Conservation (phyloP, 2,329 filamentous ascomycete species). For the Plectosphaerella sp. region DNA sequence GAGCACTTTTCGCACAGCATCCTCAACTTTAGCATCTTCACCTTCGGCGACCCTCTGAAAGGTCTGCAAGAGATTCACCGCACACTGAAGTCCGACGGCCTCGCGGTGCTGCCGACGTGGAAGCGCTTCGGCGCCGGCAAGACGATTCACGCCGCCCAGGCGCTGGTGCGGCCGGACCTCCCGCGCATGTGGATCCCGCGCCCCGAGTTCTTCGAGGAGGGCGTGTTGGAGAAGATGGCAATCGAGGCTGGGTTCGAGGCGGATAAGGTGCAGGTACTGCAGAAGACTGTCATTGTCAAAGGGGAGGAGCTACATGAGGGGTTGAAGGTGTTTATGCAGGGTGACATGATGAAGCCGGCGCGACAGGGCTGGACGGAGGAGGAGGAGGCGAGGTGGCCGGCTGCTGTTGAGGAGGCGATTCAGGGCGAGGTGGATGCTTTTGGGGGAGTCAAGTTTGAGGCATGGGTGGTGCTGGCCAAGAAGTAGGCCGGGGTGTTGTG, state of each 20-base stretch:
- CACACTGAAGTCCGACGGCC: conserved; percentile 29
- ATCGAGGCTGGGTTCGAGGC: conserved; percentile 17
- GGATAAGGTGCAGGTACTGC: conserved; percentile 6
- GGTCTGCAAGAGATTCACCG: conserved; percentile 30
- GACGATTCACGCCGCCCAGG: conserved; percentile 21
- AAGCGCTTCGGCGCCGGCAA: conserved; percentile 16
- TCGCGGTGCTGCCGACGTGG: conserved; percentile 28
- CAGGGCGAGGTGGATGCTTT: conserved; percentile 11
- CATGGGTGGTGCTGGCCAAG: conserved; percentile 17
- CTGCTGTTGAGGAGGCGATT: conserved; percentile 13
- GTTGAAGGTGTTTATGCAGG: conserved; percentile 16
- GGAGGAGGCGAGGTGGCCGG: conserved; percentile 17
- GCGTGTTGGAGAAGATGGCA: conserved; percentile 13
- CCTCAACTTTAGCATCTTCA: conserved; percentile 33
- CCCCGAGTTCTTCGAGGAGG: conserved; percentile 18
- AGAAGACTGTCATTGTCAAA: conserved; percentile 9
- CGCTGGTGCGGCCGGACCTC: conserved; percentile 18
- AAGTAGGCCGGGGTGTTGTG: conserved; percentile 8
- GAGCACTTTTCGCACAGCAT: conserved; percentile 29
- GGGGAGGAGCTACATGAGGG: conserved; percentile 12
- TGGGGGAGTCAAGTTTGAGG: conserved; percentile 17
- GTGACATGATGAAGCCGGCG: conserved; percentile 14
- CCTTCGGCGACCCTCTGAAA: conserved; percentile 22
- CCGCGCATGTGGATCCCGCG: conserved; percentile 17
- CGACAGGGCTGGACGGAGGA: conserved; percentile 14